Evolutionary conservation across 768 basidiomycete species (phyloP).

Genomic region (Serendipita vermifera): DNA sequence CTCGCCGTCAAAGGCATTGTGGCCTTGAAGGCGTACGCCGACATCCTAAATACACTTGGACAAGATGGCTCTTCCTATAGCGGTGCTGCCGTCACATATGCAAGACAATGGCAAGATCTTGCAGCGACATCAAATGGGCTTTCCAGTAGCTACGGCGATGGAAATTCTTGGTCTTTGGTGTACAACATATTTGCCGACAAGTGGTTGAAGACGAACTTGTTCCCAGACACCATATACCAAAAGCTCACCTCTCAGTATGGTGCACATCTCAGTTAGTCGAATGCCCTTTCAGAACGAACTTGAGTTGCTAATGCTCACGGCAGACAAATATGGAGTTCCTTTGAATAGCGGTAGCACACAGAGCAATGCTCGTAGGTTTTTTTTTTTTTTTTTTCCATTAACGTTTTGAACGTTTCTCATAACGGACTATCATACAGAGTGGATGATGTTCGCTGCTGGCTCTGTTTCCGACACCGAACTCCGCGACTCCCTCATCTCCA

Average conservation of each 20-base stretch:
- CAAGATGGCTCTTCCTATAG: conserved; percentile 14
- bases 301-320: background rate
- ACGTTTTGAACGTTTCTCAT: background rate
- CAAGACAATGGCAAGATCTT: conserved; percentile 39
- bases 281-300: background rate
- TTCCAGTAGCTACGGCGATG: background rate
- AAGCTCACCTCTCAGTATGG: conserved; percentile 22
- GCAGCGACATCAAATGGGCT: conserved; percentile 36
- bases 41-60: conserved; percentile 29
- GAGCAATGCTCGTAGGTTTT: background rate
- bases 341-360: background rate
- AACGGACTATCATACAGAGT: background rate
- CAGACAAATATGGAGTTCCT: background rate
- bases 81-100: conserved; percentile 25
- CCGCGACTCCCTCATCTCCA: background rate
- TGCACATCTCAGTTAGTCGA: background rate
- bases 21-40: conserved; percentile 50
- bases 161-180: conserved; percentile 39
- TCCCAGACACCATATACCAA: conserved; percentile 35
- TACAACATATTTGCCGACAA: conserved; percentile 55
- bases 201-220: conserved; percentile 40
- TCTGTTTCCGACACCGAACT: background rate
- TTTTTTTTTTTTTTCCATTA: too few species aligned
- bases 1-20: conserved; percentile 59
- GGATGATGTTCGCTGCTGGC: background rate